Conservation (phyloP, 106 monocot species). For the Cymbidium sinense region DNA sequence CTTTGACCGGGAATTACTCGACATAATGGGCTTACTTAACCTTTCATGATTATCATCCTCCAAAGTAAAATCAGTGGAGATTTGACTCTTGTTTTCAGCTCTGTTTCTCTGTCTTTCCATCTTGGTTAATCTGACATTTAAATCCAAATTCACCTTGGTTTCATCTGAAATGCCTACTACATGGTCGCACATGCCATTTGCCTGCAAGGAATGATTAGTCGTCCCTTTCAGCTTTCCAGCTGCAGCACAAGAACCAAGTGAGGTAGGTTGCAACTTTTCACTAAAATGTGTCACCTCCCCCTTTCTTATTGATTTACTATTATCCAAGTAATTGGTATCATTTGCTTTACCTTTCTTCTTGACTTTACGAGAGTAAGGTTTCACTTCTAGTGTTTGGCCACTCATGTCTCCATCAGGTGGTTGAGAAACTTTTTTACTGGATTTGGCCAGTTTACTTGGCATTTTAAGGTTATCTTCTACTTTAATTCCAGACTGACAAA, state of each 20-base stretch:
- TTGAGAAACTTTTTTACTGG: slow-evolving; percentile 16
- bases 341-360: slow-evolving; percentile 44
- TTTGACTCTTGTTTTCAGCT: slow-evolving; percentile 16
- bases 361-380: slow-evolving; percentile 20
- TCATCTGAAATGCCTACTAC: slow-evolving; percentile 19
- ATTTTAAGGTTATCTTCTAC: slow-evolving; percentile 25
- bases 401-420: not conserved
- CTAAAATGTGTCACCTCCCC: slow-evolving; percentile 16
- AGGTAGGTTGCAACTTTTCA: slow-evolving; percentile 22
- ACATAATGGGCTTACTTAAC: slow-evolving; percentile 19
- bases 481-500: slow-evolving; percentile 12
- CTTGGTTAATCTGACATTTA: slow-evolving; percentile 14
- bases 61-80: slow-evolving; percentile 7
- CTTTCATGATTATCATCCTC: slow-evolving; percentile 27
- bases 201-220: slow-evolving; percentile 11
- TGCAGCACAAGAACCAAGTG: slow-evolving; percentile 14
- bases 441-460: slow-evolving; percentile 26
- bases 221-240: slow-evolving; percentile 35
- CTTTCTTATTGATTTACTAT: slow-evolving; percentile 27
- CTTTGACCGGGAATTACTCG: slow-evolving; percentile 40
- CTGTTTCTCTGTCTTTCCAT: slow-evolving; percentile 7
- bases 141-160: slow-evolving; percentile 17
- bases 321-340: slow-evolving; percentile 21
- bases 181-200: slow-evolving; percentile 23
- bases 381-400: slow-evolving; percentile 15